Evolutionary conservation across 2,329 filamentous ascomycete genomes (phyloP), one percentile per base, ranked within the genome.

Genomic region (Lithohypha guttulata): DNA sequence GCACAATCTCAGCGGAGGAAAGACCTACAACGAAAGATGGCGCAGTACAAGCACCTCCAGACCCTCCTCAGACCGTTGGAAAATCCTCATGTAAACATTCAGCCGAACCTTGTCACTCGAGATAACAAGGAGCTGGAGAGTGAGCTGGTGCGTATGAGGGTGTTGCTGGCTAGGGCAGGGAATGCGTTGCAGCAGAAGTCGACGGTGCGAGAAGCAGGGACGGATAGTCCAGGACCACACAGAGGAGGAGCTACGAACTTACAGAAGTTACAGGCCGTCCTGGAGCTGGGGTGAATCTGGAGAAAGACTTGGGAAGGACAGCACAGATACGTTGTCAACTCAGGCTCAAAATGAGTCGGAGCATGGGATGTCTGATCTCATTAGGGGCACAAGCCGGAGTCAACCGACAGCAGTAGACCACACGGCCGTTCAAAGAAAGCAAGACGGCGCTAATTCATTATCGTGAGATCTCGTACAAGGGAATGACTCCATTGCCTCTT

Each of bases 101-200:
- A 75, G 47, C 69, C 70, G 2, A 74, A 74, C 45, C 55, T 75
- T 17, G 62, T 70, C 21, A 69, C 66, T 22, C 60, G 60, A 35
- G 68, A 73, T 49, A 65, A 66, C 8, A 39, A 30, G n/a, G 65
- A 68, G 41, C 54, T 75, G 35, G 59, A 59, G 9, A 55, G 59
- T 11, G 70, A 74, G 50, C 42, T 75, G 42, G 62, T 64, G 34
- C 66, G 63, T 51, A 70, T 66, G 56, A 58, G 64, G 38, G 64
- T 65, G 52, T 53, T 68, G 32, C 54, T 65, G 34, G 64, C 64
- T 19, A 56, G 64, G 27, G 63, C 65, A 18, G 57, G 26, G 14
- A 37, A 57, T 15, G 59, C 55, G 19, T 54, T 59, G 32, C 48
- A 66, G 36, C 48, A 50, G 39, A 57, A 60, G 22, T 51, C 50